Evolutionary conservation across 345 rosid genomes (phyloP), one percentile per base, ranked within the genome.

Genomic region (Raphanus sativus): DNA sequence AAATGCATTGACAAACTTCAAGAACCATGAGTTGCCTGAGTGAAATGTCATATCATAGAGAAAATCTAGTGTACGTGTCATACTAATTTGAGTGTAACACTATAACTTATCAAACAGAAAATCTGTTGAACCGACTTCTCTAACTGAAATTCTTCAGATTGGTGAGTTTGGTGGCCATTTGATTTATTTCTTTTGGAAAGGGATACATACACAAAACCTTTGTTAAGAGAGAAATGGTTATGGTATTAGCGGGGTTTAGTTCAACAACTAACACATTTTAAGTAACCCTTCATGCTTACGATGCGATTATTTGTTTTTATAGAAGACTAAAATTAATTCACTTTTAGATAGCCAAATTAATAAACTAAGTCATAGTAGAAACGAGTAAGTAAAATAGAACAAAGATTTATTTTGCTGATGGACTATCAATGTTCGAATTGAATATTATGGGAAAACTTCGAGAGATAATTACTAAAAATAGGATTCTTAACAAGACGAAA

Each of bases 121-220:
- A 77, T 73, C 33, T 64, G 81, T 73, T 78, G 73, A 34, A 73
- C 74, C 60, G 69, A 60, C 77, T 73, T 66, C 74, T 50, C 74
- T 65, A 72, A 73, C 77, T 34, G 69, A 78, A 73, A 48, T 67
- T 78, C 64, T 67, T 73, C 45, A 68, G 70, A 67, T 73, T 73
- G 78, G 78, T 79, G 78, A 73, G 78, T 79, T 79, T 73, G 82
- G 70, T 79, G 58, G 17, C 16, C 58, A 60, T 72, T 78, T 59
- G 9, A 52, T 52, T 52, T 50, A 60, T n/a, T 64, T 50, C n/a
- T 78, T 65, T 42, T 34, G 58, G 64, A 60, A 50, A 42, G 63
- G 6, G 16, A 45, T 45, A 13, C 15, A 13, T 50, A 11, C 7
- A 21, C 38, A 30, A 8, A 32, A 32, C 52, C 21, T 58, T 67